A percentile compares a stretch with the other conserved stretches of the same genome.
These are phyloP conservation scores for Globisporangium nagaii DNA, from an alignment of 352 stramenopile species.

Conservation along the genomic window DNA sequence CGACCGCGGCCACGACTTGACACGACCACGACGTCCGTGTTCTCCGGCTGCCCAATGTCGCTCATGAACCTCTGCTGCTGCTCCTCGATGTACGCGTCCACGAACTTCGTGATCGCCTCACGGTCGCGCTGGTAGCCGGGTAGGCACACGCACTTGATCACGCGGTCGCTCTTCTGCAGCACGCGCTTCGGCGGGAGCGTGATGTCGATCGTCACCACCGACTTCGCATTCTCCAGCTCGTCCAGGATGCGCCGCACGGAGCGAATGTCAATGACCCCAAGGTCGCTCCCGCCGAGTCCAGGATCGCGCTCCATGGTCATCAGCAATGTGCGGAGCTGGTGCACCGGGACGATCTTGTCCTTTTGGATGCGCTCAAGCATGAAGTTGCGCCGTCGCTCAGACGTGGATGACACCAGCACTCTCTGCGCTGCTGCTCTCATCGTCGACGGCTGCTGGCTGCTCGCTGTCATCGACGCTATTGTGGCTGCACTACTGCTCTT, in stretches of 20 bases:
- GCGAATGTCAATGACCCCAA: conserved; percentile 53
- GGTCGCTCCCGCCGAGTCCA: conserved; percentile 16
- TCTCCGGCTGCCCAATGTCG: conserved; percentile 38
- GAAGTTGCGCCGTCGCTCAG: conserved; percentile 42
- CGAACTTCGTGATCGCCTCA: conserved; percentile 44
- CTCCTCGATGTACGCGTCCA: conserved; percentile 58
- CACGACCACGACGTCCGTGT: conserved; percentile 57
- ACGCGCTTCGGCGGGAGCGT: conserved; percentile 59
- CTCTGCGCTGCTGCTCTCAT: conserved; percentile 49
- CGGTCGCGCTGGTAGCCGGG: conserved; percentile 45
- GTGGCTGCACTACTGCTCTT: too few species aligned
- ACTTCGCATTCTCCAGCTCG: conserved; percentile 43
- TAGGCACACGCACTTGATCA: conserved; percentile 65
- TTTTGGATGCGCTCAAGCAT: conserved; percentile 49
- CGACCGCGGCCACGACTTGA: conserved; percentile 30
- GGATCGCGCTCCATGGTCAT: conserved; percentile 41
- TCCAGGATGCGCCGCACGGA: conserved; percentile 64
- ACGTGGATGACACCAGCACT: conserved; percentile 47
- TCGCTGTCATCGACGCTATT: too few species aligned
- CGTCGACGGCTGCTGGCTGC: conserved; percentile 37
- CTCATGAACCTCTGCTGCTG: conserved; percentile 58
- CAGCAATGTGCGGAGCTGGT: conserved; percentile 52
- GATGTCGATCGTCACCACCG: conserved; percentile 57
- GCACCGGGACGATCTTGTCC: conserved; percentile 65
- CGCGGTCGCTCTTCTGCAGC: conserved; percentile 53